A percentile compares a stretch with the other conserved stretches of the same genome.
These are phyloP conservation scores for Salvia splendens DNA, from an alignment of 257 asterid species.

Conservation along the genomic window DNA sequence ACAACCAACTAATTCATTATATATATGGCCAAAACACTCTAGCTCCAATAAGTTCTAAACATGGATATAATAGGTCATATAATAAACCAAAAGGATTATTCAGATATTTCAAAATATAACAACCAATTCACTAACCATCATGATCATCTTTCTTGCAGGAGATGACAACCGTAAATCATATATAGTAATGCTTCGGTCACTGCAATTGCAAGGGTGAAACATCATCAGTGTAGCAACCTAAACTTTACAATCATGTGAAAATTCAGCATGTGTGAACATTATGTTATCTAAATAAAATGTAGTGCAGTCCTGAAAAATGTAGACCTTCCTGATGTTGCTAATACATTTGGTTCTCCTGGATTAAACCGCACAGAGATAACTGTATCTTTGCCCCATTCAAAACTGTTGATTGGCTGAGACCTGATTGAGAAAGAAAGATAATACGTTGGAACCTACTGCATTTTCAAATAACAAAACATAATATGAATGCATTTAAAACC, in stretches of 20 bases:
- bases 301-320: slow-evolving; percentile 22
- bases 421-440: slow-evolving; percentile 48
- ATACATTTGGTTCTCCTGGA: slow-evolving; percentile 86
- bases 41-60: not conserved
- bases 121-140: slow-evolving; percentile 54
- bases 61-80: too few relatives aligned
- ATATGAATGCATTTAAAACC: slow-evolving; percentile 40
- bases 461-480: slow-evolving; percentile 1
- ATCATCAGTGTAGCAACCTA: slow-evolving; percentile 20
- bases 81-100: too few relatives aligned
- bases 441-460: slow-evolving; percentile 18
- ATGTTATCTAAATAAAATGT: slow-evolving; percentile 17
- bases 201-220: slow-evolving; percentile 39
- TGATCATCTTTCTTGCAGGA: slow-evolving; percentile 77
- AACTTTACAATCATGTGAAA: slow-evolving; percentile 13
- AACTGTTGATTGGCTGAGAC: slow-evolving; percentile 88
- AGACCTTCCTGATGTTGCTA: slow-evolving; percentile 91
- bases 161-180: slow-evolving; percentile 78
- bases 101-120: not conserved
- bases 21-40: not conserved
- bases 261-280: slow-evolving; percentile 11
- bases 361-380: slow-evolving; percentile 81
- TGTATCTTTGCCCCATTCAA: slow-evolving; percentile 78
- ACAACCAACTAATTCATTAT: not conserved
- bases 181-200: slow-evolving; percentile 90